These are phyloP conservation scores for Plasmodium sp. DNA, from an alignment of 169 alveolate genomes.

Conservation along the genomic window DNA sequence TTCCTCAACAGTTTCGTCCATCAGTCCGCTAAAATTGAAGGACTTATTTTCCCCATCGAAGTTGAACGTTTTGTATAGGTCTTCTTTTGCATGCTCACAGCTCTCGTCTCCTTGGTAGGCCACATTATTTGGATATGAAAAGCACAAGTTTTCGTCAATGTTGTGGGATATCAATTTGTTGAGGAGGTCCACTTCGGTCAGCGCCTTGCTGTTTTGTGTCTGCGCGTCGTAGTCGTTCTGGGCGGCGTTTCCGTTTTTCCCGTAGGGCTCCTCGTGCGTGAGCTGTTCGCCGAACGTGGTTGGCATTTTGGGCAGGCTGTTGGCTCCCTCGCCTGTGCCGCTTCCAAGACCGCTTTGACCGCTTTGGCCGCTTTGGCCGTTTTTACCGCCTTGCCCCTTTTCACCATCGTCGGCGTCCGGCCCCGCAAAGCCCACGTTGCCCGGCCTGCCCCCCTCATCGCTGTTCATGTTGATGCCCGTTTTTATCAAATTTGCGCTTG, in stretches of 20 bases:
- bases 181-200: not conserved
- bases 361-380: not conserved
- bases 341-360: not conserved
- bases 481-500: not conserved
- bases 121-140: conserved; percentile 11
- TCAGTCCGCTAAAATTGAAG: conserved; percentile 2
- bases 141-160: conserved; percentile 7
- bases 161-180: conserved; percentile 16
- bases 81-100: conserved; percentile 45
- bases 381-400: too few relatives aligned
- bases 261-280: not conserved
- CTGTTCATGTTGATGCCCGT: conserved; percentile 5
- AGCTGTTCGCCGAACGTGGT: not conserved
- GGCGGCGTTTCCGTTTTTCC: conserved; percentile 4
- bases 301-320: not conserved
- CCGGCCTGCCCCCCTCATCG: conserved; percentile 5
- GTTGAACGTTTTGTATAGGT: conserved; percentile 14
- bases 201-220: not conserved
- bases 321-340: not conserved
- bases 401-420: not conserved
- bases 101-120: not conserved
- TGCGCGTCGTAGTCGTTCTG: not conserved
- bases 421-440: not conserved
- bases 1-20: conserved; percentile 66
- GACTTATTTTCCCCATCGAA: conserved; percentile 12